Conservation (phyloP, 441 rosid genomes). For the Adansonia gregorii region DNA sequence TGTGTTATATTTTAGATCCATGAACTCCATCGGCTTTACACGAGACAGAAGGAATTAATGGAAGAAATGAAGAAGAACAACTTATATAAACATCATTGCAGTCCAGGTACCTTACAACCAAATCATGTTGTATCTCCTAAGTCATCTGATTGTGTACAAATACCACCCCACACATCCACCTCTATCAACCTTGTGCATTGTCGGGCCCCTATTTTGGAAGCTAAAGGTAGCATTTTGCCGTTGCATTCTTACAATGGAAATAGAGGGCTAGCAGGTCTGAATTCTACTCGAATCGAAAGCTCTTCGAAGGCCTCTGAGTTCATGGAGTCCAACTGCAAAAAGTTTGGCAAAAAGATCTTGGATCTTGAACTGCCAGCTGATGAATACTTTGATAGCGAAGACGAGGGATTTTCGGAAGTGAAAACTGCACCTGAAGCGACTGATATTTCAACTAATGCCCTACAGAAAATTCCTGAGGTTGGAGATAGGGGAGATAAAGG, state of each 20-base stretch:
- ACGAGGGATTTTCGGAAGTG: constrained; percentile 34
- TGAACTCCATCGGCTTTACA: constrained; percentile 70
- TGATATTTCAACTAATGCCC: constrained; percentile 20
- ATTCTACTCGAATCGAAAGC: constrained; percentile 29
- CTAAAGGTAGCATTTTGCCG: constrained; percentile 29
- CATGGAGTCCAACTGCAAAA: constrained; percentile 43
- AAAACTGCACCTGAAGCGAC: constrained; percentile 30
- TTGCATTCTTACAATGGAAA: constrained; percentile 30
- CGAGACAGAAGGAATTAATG: constrained; percentile 64
- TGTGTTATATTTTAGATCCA: constrained; percentile 47
- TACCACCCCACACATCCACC: constrained; percentile 23
- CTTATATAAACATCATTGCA: constrained; percentile 29
- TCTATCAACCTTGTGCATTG: constrained; percentile 31
- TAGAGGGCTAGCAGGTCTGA: constrained; percentile 19
- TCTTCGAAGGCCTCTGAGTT: constrained; percentile 31
- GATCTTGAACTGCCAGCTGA: constrained; percentile 66
- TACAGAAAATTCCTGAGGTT: constrained; percentile 33
- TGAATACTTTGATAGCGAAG: constrained; percentile 49
- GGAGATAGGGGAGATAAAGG: constrained; percentile 32
- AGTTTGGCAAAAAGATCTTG: constrained; percentile 53
- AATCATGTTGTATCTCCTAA: constrained; percentile 33
- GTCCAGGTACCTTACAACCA: constrained; percentile 29
- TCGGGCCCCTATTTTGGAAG: constrained; percentile 36
- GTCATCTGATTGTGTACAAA: constrained; percentile 25
- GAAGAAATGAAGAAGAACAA: constrained; percentile 48